These are phyloP conservation scores for Kodamaea ohmeri DNA, from an alignment of 1,139 yeast species.

Conservation along the genomic window DNA sequence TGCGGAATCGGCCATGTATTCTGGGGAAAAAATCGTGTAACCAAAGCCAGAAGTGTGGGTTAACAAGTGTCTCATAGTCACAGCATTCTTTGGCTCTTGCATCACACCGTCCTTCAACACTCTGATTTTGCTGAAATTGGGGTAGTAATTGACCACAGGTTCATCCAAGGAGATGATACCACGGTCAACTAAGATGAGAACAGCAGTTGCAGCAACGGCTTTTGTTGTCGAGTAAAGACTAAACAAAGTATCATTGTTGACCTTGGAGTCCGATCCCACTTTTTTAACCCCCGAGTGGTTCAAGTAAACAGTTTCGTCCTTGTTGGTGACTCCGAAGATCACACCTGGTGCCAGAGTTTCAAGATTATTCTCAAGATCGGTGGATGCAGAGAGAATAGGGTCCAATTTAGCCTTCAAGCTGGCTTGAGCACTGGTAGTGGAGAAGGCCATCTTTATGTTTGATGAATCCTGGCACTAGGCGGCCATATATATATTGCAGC, in stretches of 20 bases:
- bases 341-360: constrained; percentile 2
- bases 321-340: constrained; percentile 26
- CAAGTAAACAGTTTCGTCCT: constrained; percentile 23
- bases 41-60: constrained; percentile 53
- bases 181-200: constrained; percentile 44
- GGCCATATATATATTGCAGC: no score
- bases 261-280: background rate
- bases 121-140: constrained; percentile 42
- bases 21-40: no score
- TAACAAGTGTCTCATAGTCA: constrained; percentile 49
- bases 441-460: no score
- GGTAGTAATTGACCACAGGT: constrained; percentile 30
- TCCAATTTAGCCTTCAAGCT: no score
- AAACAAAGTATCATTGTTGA: background rate
- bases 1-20: constrained; percentile 25
- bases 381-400: background rate
- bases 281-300: constrained; percentile 13
- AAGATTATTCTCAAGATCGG: constrained; percentile 3
- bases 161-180: constrained; percentile 43
- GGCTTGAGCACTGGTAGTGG: no score
- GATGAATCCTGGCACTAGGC: no score
- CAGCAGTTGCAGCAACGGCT: constrained; percentile 45
- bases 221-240: constrained; percentile 47
- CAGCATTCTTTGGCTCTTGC: background rate
- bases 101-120: constrained; percentile 4